Evolutionary conservation across 768 basidiomycete genomes (phyloP), one percentile per base, ranked within the genome.

Genomic region (Erythrobasidium yunnanense): DNA sequence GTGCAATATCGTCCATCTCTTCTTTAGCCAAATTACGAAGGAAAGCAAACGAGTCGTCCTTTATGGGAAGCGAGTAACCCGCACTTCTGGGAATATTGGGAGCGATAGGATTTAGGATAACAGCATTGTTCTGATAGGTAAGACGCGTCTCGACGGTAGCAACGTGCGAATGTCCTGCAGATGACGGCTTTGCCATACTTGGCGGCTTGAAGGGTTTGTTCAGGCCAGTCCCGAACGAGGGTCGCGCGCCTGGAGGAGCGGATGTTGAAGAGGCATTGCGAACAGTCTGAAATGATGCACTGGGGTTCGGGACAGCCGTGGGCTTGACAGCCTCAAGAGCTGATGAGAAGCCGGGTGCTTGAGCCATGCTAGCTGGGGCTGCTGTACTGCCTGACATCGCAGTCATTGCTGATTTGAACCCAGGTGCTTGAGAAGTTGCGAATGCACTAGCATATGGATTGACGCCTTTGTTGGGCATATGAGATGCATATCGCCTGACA

Each of bases 341-440:
- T n/a, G 60, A 63, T 5, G 60, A 34, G 38, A 63, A 63, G 47
- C 60, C 60, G 3, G 60, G 60, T 18, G 60, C 60, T 63, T 63
- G 60, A 15, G 38, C 38, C n/a, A 42, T 11, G 11, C n/a, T 11
- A 42, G 47, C 33, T 6, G 47, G 23, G 35, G 57, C 38, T 5
- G 57, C 57, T 20, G 47, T 25, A 17, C 34, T 25, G 18, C 20
- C 23, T 13, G 13, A 13, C 49, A 8, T 11, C 11, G 11, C 49
- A 23, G 17, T 51, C 49, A 25, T 51, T 18, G 11, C 49, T 25
- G 23, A 13, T 8, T 8, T 23, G 25, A 25, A 13, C 49, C 49
- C 23, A 13, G 49, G 38, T 42, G 11, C 38, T 42, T 42, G 49
- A 23, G 47, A 4, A 11, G 49, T 63, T 20, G 60, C 20, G 46